Base-by-base conservation (phyloP, 2,329 filamentous ascomycete species). In the Colletotrichum cuscutae region DNA sequence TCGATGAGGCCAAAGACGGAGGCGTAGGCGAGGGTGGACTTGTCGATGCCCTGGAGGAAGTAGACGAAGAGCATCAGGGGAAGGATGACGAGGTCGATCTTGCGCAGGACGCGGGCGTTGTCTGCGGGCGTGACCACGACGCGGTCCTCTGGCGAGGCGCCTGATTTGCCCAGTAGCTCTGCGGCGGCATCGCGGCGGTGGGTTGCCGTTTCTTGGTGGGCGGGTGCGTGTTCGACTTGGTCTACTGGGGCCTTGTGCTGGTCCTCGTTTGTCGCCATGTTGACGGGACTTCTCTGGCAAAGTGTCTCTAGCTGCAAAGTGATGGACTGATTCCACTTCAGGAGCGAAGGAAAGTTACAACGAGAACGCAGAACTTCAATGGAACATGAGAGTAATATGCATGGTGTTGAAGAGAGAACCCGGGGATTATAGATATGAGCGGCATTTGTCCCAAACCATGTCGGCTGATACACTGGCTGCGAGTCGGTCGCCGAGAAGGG, bases 1-100 rank as follows among this genome's bases (percentile, higher is more conserved):
- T 90, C 82, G 37, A 90, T 86, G 12, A 93, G 83, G 2, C 90
- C 90, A 75, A 92, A 92, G 12, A 92, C 88, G 0, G 90, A 91
- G 3, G 89, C 89, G 76, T 92, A 92, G 2, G 72, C 61, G 53
- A 75, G 72, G 12, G 74, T 75, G 11, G 74, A 67, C 68, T 75
- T 75, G 66, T 75, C 72, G 46, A 74, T 67, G n/a, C 68, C 87
- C 75, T 92, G 90, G 0, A 92, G 84, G 77, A 90, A 91, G 80
- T 92, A 92, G 24, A 91, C 88, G 7, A 85, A 84, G 12, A 92
- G 82, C 70, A 92, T 87, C 63, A 86, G 78, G 1, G 82, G 80
- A 8, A 86, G 79, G 28, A 86, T 79, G 9, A 81, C 81, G 30
- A 80, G 68, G 76, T 86, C 84, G 72, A 85, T 85, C 49, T 78